These are phyloP conservation scores for Brassica rapa DNA, from an alignment of 345 rosid genomes.

Conservation along the genomic window DNA sequence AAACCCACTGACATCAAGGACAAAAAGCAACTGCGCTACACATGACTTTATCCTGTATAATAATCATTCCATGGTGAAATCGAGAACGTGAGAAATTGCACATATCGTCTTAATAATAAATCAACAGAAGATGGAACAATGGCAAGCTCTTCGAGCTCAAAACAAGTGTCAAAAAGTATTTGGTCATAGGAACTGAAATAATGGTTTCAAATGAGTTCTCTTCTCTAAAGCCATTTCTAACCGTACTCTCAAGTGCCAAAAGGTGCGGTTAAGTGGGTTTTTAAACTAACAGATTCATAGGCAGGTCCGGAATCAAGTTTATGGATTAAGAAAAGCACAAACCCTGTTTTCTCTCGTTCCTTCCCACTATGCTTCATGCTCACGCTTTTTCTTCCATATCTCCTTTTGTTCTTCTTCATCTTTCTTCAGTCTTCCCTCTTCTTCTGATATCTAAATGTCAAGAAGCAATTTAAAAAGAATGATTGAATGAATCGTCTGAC, in stretches of 20 bases:
- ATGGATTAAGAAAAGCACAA: slow-evolving; percentile 27
- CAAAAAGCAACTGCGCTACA: neutral
- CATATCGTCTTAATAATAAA: slow-evolving; percentile 8
- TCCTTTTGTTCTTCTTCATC: slow-evolving; percentile 98
- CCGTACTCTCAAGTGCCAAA: neutral
- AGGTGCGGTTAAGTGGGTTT: neutral
- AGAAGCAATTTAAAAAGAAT: slow-evolving; percentile 21
- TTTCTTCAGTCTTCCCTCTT: slow-evolving; percentile 96
- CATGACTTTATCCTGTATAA: neutral
- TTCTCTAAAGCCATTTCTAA: slow-evolving; percentile 1
- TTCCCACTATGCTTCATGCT: slow-evolving; percentile 99
- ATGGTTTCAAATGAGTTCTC: neutral
- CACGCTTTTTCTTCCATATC: slow-evolving; percentile 96
- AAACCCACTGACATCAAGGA: slow-evolving; percentile 18
- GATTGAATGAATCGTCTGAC: neutral
- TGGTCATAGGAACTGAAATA: neutral
- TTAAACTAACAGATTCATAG: neutral
- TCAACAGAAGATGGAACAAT: neutral
- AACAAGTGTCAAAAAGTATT: slow-evolving; percentile 5
- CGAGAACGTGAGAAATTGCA: neutral
- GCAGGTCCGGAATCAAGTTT: neutral
- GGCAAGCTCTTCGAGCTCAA: neutral
- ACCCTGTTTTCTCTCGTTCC: slow-evolving; percentile 97
- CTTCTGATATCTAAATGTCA: slow-evolving; percentile 79
- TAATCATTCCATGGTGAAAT: neutral